A percentile compares a stretch with the other conserved stretches of the same genome.
These are phyloP conservation scores for Colletotrichum sp. DNA, from an alignment of 2,329 filamentous ascomycete species.

Conservation along the genomic window DNA sequence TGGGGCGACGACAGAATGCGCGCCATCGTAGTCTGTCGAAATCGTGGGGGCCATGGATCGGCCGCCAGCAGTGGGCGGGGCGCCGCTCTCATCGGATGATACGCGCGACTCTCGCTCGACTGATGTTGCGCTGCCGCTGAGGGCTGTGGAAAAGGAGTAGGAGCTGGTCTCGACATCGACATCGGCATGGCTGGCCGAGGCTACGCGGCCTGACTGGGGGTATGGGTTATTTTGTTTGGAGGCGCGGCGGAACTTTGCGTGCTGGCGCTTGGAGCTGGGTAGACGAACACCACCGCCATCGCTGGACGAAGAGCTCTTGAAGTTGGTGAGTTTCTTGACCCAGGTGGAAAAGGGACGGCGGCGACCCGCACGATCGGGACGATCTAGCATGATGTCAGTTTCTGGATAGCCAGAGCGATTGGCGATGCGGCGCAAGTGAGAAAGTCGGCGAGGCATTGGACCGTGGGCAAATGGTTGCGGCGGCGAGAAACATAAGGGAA, in stretches of 20 bases:
- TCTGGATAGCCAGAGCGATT: constrained; percentile 20
- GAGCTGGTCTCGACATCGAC: constrained; percentile 41
- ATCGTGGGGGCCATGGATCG: constrained; percentile 80
- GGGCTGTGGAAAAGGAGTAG: constrained; percentile 61
- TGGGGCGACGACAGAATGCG: constrained; percentile 75
- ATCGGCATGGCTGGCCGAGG: constrained; percentile 29
- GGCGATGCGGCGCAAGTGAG: background rate
- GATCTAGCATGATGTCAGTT: constrained; percentile 60
- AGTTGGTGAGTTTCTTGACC: constrained; percentile 91
- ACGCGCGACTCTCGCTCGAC: constrained; percentile 62
- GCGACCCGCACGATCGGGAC: constrained; percentile 65
- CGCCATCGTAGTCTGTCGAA: constrained; percentile 81
- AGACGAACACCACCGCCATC: constrained; percentile 35
- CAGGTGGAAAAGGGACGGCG: constrained; percentile 89
- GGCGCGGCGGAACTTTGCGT: constrained; percentile 48
- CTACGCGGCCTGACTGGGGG: constrained; percentile 74
- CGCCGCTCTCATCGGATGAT: constrained; percentile 63
- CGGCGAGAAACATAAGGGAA: background rate
- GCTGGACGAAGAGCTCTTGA: constrained; percentile 74
- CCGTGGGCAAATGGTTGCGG: background rate
- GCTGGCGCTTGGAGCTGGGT: constrained; percentile 44
- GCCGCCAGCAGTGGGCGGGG: constrained; percentile 66
- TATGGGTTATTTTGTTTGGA: constrained; percentile 89
- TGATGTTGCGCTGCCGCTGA: constrained; percentile 61
- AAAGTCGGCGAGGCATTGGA: background rate